Evolutionary conservation across 768 basidiomycete genomes (phyloP).

Genomic region (Gloeostereum incarnatum): DNA sequence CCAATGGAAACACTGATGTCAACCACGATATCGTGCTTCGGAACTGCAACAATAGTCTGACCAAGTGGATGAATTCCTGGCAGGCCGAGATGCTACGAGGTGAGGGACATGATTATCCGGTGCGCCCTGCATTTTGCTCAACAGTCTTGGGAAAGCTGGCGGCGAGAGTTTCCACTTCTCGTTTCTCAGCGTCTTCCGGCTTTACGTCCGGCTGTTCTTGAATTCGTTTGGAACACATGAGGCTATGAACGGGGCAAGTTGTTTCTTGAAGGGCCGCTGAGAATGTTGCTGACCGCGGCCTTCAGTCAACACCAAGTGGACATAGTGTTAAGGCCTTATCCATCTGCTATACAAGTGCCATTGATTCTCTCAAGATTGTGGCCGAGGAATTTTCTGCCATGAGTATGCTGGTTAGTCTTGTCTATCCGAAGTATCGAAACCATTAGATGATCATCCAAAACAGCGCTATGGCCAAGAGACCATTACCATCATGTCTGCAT

Average conservation of each 20-base stretch:
- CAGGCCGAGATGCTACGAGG: conserved; percentile 64
- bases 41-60: conserved; percentile 64
- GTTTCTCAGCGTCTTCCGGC: conserved; percentile 66
- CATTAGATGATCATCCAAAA: conserved; percentile 9
- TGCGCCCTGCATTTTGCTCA: conserved; percentile 1
- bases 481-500: conserved; percentile 79
- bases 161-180: conserved; percentile 72
- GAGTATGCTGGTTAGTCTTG: conserved; percentile 55
- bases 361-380: conserved; percentile 62
- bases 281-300: too few relatives aligned
- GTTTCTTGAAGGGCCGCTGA: conserved; percentile 4
- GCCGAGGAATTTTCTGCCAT: conserved; percentile 66
- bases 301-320: conserved; percentile 43
- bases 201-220: conserved; percentile 73
- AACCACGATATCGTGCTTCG: conserved; percentile 67
- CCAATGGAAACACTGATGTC: conserved; percentile 45
- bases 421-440: conserved; percentile 2
- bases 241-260: conserved; percentile 43
- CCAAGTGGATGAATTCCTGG: conserved; percentile 68
- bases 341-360: conserved; percentile 66
- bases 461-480: conserved; percentile 84
- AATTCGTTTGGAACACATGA: conserved; percentile 78
- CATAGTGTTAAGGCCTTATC: conserved; percentile 63
- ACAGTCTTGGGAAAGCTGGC: conserved; percentile 33
- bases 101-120: conserved; percentile 17